These are phyloP conservation scores for Lachnum nothofagi DNA, from an alignment of 2,329 filamentous ascomycete genomes.

Conservation along the genomic window DNA sequence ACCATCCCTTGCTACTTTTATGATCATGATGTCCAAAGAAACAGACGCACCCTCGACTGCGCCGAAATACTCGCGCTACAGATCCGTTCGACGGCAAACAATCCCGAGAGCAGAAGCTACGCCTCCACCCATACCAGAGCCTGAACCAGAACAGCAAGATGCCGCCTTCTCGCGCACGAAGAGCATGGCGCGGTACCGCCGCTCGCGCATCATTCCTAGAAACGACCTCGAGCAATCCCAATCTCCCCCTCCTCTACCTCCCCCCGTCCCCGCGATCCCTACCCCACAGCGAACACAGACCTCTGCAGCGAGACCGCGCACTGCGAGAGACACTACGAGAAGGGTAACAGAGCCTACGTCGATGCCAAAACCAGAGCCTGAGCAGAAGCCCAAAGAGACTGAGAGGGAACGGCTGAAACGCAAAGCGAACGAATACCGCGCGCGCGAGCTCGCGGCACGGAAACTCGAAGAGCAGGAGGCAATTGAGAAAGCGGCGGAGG, in stretches of 20 bases:
- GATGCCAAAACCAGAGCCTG: neutral
- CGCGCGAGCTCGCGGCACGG: conserved; percentile 8
- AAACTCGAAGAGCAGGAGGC: conserved; percentile 2
- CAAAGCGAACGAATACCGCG: conserved; percentile 17
- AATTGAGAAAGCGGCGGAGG: conserved; percentile 3
- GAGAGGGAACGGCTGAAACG: conserved; percentile 21
- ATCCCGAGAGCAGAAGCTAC: too few species aligned
- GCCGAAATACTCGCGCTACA: conserved; percentile 52
- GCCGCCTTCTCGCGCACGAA: conserved; percentile 29
- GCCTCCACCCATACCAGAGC: conserved; percentile 25
- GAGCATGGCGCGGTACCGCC: conserved; percentile 38
- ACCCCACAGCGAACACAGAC: neutral
- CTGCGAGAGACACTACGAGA: conserved; percentile 8
- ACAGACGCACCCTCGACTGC: conserved; percentile 12
- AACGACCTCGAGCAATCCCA: conserved; percentile 1
- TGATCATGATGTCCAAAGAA: conserved; percentile 20
- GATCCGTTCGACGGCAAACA: conserved; percentile 46
- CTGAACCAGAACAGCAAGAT: conserved; percentile 27
- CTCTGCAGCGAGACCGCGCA: neutral
- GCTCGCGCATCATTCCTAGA: conserved; percentile 18
- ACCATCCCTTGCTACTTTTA: too few species aligned
- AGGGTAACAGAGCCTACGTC: conserved; percentile 18
- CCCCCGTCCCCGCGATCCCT: conserved; percentile 15
- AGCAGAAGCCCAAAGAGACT: conserved; percentile 13
- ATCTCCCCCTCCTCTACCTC: too few species aligned